A percentile compares a stretch with the other conserved stretches of the same genome.
Conservation (phyloP, 306 rosid species). For the Quercus parvula region DNA sequence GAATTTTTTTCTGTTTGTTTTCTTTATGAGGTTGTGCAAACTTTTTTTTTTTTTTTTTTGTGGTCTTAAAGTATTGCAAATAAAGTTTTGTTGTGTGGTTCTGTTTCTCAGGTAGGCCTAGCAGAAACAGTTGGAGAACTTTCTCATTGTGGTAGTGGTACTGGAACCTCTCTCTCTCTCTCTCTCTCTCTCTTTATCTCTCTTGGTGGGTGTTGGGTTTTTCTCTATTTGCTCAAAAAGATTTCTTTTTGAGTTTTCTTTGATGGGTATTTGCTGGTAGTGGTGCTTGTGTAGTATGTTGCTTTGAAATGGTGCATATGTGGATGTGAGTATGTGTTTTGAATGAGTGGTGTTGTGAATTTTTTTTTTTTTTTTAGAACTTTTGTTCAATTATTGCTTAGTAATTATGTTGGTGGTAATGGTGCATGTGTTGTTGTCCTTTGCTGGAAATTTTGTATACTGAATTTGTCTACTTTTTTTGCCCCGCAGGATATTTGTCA, state of each 20-base stretch:
- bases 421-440: slow-evolving; percentile 8
- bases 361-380: neutral
- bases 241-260: neutral
- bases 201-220: slow-evolving; percentile 7
- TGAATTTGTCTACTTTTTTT: slow-evolving; percentile 23
- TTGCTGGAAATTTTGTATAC: slow-evolving; percentile 12
- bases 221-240: neutral
- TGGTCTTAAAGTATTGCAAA: slow-evolving; percentile 12
- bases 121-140: slow-evolving; percentile 42
- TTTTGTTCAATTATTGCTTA: neutral
- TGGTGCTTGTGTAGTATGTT: neutral
- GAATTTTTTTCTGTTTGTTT: slow-evolving; percentile 4
- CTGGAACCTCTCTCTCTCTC: slow-evolving; percentile 35
- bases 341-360: neutral
- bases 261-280: slow-evolving; percentile 5
- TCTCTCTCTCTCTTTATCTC: neutral
- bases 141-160: slow-evolving; percentile 24
- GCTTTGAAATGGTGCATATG: neutral
- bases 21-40: slow-evolving; percentile 61
- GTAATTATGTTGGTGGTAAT: slow-evolving; percentile 1
- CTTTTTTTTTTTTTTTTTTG: neutral
- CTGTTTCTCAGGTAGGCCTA: slow-evolving; percentile 43
- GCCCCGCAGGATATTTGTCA: slow-evolving; percentile 36
- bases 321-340: neutral
- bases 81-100: slow-evolving; percentile 55